These are phyloP conservation scores for Diaporthe longicolla DNA, from an alignment of 2,329 filamentous ascomycete species.

Conservation along the genomic window DNA sequence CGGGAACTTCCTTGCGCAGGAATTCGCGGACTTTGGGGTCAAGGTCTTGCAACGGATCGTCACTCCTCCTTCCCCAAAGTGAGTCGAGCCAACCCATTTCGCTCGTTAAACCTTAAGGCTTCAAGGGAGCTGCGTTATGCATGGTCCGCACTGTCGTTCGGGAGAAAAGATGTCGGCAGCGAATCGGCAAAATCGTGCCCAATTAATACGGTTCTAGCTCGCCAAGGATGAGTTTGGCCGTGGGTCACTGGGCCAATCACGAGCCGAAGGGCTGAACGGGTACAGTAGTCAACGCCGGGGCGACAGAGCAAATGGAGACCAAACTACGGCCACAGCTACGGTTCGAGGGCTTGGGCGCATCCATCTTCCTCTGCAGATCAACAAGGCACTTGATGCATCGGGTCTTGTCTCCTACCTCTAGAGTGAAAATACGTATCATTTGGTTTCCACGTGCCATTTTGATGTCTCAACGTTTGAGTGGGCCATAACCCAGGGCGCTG, in stretches of 20 bases:
- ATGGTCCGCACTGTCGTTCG: constrained; percentile 13
- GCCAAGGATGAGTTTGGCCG: constrained; percentile 6
- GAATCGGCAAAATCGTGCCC: constrained; percentile 39
- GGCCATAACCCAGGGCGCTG: neutral
- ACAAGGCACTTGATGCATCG: neutral
- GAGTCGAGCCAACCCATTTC: constrained; percentile 72
- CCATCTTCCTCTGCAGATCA: no score
- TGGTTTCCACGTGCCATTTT: neutral
- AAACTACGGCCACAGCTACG: no score
- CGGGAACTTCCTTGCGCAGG: constrained; percentile 84
- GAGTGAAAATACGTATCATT: neutral
- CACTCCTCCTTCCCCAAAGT: constrained; percentile 61
- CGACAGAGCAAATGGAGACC: no score
- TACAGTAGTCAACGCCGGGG: no score
- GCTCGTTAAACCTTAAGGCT: constrained; percentile 31
- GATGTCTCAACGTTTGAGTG: neutral
- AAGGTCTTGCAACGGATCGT: constrained; percentile 80
- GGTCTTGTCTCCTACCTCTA: neutral
- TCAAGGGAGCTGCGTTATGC: neutral
- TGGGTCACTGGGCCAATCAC: constrained; percentile 21
- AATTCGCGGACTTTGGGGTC: constrained; percentile 89
- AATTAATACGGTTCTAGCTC: neutral
- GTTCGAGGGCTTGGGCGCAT: no score
- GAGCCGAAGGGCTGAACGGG: constrained; percentile 1
- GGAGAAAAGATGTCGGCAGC: constrained; percentile 37